Base-by-base conservation (phyloP, 2,329 filamentous ascomycete genomes). In the Paraconiothyrium brasiliense region DNA sequence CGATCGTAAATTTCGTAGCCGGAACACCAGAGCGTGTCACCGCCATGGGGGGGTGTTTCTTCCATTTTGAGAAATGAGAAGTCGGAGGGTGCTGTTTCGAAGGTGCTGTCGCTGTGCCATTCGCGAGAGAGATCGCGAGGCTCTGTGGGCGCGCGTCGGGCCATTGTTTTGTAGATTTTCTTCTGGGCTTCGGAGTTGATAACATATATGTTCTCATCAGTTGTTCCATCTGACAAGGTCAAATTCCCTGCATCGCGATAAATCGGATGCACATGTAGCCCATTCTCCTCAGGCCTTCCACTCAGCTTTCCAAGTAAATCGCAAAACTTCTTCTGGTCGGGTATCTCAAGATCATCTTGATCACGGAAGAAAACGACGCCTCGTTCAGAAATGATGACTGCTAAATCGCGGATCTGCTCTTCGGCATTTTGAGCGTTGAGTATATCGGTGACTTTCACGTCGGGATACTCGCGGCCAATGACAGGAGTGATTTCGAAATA, bases 371-470 rank as follows among this genome's bases (percentile, higher is more conserved):
- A 86, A 20, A 85, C 81, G 0, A 86, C 84, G 1, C 84, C 84
- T 7, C 84, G 79, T 62, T 84, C 80, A 2, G 83, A 85, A 43
- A 71, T 75, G 13, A 74, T 73, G 34, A 78, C 71, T 3, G 88
- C 90, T 0, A 92, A 80, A 67, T 92, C 90, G 0, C 86, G 84
- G 27, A 92, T 73, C 22, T 90, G 79, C 48, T 88, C 85, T 56
- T 92, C 88, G 0, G 87, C 82, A 70, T 91, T 88, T 0, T 85
- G 81, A 0, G 87, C 85, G 32, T 87, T 79, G 6, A 92, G 80
- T 43, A 92, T 87, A 37, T 92, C 88, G 6, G 84, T 84, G 0
- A 90, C 80, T 63, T 89, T 85, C 37, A 85, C 69, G 14, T 81
- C 82, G n/a, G 84, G 80, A 63, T 84, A 90, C 69, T 90, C 89